A percentile compares a stretch with the other conserved stretches of the same genome.
phyloP scores from a whole-genome alignment of 2,329 filamentous ascomycete species.

The Seiridium unicorne region DNA sequence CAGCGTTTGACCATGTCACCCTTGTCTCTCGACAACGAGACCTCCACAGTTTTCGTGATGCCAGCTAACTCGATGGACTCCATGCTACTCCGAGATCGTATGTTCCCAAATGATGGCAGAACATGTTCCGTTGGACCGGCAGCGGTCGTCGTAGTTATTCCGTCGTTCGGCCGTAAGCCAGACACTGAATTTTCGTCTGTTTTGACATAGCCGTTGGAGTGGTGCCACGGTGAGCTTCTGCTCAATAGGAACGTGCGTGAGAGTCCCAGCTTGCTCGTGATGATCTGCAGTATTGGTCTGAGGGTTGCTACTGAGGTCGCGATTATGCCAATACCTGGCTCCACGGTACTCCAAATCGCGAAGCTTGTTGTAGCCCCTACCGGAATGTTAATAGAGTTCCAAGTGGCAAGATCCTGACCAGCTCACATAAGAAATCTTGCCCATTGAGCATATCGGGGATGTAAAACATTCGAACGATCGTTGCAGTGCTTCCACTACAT shows the following conservation, averaged over 20 bases:
- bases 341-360: constrained; percentile 7
- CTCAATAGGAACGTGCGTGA: background rate
- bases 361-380: constrained; percentile 2
- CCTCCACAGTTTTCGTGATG: constrained; percentile 1
- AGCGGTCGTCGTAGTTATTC: background rate
- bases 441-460: background rate
- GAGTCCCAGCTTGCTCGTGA: background rate
- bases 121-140: background rate
- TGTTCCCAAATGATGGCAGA: background rate
- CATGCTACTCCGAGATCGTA: background rate
- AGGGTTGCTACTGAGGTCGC: constrained; percentile 1
- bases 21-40: background rate
- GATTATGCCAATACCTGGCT: constrained; percentile 3
- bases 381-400: background rate
- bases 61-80: background rate
- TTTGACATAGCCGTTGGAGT: constrained; percentile 1
- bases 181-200: background rate
- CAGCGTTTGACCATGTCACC: background rate
- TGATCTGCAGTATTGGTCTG: background rate
- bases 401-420: too few species aligned
- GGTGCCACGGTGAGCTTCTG: background rate
- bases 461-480: background rate
- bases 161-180: background rate
- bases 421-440: constrained; percentile 9
- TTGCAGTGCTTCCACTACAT: constrained; percentile 1